phyloP scores from a whole-genome alignment of 768 basidiomycete species.

The Boletus sensibilis region DNA sequence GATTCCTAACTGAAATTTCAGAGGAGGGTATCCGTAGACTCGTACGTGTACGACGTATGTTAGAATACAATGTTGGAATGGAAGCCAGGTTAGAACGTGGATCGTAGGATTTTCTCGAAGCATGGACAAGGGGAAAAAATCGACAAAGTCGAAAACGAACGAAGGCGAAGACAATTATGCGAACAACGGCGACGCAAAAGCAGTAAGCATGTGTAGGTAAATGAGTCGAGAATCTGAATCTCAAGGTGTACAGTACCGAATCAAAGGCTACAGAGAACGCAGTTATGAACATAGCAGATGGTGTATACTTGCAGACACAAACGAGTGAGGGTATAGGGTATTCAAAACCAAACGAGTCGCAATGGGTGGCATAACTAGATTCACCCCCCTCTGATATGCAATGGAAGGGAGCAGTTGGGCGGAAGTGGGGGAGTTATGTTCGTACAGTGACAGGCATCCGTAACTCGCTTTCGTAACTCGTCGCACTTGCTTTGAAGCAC shows the following conservation, averaged over 20 bases:
- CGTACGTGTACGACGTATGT: slow-evolving; percentile 13
- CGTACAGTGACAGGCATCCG: slow-evolving; percentile 45
- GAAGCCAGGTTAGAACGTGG: neutral
- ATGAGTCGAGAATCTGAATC: neutral
- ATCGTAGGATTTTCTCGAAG: neutral
- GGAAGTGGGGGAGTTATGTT: slow-evolving; percentile 43
- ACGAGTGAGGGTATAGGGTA: slow-evolving; percentile 28
- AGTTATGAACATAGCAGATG: slow-evolving; percentile 28
- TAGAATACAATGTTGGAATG: slow-evolving; percentile 15
- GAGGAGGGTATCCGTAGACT: slow-evolving; percentile 17
- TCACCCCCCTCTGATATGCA: slow-evolving; percentile 32
- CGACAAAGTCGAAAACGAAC: slow-evolving; percentile 1
- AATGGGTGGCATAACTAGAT: neutral
- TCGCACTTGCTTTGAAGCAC: slow-evolving; percentile 49
- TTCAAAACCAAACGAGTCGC: neutral
- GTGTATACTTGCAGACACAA: slow-evolving; percentile 30
- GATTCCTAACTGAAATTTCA: slow-evolving; percentile 4
- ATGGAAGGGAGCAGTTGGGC: slow-evolving; percentile 39
- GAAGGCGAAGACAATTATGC: slow-evolving; percentile 15
- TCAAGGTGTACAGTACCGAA: slow-evolving; percentile 29
- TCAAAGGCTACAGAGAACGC: slow-evolving; percentile 28
- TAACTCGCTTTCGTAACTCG: slow-evolving; percentile 48
- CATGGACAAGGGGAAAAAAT: neutral
- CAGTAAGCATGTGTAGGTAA: slow-evolving; percentile 11
- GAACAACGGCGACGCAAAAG: slow-evolving; percentile 1